These are phyloP conservation scores for Kalanchoe fedtschenkoi DNA, from an alignment of 164 flowering plant species.

Conservation along the genomic window DNA sequence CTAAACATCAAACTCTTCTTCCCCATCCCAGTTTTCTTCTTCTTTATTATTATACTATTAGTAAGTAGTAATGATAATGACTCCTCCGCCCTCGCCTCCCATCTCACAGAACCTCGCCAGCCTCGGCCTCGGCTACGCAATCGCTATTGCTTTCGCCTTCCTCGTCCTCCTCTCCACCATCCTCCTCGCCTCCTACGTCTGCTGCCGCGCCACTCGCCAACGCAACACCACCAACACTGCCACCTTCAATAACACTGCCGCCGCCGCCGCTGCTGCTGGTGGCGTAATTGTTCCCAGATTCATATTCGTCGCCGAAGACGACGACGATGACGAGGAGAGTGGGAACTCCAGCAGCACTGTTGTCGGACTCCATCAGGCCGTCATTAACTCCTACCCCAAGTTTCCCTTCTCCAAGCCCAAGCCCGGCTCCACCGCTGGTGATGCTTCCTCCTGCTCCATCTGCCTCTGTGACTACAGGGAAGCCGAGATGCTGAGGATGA, in stretches of 20 bases:
- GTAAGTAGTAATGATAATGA: too few species aligned
- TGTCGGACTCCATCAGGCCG: constrained; percentile 31
- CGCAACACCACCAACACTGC: constrained; percentile 4
- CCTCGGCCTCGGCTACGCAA: constrained; percentile 47
- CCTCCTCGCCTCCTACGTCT: constrained; percentile 47
- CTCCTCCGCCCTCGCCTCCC: too few species aligned
- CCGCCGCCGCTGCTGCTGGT: not conserved
- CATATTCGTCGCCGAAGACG: constrained; percentile 38
- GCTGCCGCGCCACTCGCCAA: constrained; percentile 26
- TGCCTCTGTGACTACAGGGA: constrained; percentile 83
- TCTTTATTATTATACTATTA: too few species aligned
- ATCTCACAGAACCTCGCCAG: constrained; percentile 14
- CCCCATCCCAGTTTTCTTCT: too few species aligned
- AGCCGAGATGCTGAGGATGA: constrained; percentile 84
- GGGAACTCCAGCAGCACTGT: constrained; percentile 7
- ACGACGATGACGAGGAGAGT: constrained; percentile 12
- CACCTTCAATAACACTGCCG: not conserved
- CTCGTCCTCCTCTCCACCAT: constrained; percentile 48
- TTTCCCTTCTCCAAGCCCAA: constrained; percentile 26
- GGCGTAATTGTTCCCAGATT: constrained; percentile 31
- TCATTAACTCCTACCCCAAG: constrained; percentile 41
- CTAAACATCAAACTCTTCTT: too few species aligned
- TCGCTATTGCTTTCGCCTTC: constrained; percentile 48
- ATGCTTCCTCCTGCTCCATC: constrained; percentile 45
- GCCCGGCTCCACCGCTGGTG: not conserved